These are phyloP conservation scores for Leccinellum rugosiceps DNA, from an alignment of 768 basidiomycete species.

Conservation along the genomic window DNA sequence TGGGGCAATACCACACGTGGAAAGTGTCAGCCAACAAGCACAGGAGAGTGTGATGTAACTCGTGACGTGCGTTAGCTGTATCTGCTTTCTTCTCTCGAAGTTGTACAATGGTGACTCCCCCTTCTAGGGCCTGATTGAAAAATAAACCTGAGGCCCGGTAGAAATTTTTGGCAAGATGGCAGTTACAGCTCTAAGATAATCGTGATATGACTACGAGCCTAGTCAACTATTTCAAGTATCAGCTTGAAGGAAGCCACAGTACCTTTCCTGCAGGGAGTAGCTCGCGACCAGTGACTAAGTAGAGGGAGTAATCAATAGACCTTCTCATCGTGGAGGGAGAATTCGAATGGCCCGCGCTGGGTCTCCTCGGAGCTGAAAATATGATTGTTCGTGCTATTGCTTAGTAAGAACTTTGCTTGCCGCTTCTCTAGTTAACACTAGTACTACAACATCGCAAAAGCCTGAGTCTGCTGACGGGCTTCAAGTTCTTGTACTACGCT, in stretches of 20 bases:
- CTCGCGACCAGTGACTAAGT: slow-evolving; percentile 83
- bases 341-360: too few relatives aligned
- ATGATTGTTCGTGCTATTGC: too few relatives aligned
- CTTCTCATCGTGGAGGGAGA: slow-evolving; percentile 3
- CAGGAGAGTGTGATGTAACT: background rate
- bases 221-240: background rate
- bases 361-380: too few relatives aligned
- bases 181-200: slow-evolving; percentile 42
- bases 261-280: slow-evolving; percentile 78
- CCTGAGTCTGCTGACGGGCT: background rate
- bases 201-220: slow-evolving; percentile 55
- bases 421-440: too few relatives aligned
- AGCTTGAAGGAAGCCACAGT: slow-evolving; percentile 4
- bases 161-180: background rate
- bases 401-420: too few relatives aligned
- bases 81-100: slow-evolving; percentile 83
- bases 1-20: background rate
- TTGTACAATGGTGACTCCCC: slow-evolving; percentile 89
- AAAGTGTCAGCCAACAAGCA: background rate
- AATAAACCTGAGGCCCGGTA: slow-evolving; percentile 38
- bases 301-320: slow-evolving; percentile 64
- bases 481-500: background rate
- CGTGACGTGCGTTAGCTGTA: slow-evolving; percentile 64
- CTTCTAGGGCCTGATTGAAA: slow-evolving; percentile 60
- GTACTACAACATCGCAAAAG: background rate